Evolutionary conservation across 1,139 yeast genomes (phyloP).

Genomic region (Pichia sp.): DNA sequence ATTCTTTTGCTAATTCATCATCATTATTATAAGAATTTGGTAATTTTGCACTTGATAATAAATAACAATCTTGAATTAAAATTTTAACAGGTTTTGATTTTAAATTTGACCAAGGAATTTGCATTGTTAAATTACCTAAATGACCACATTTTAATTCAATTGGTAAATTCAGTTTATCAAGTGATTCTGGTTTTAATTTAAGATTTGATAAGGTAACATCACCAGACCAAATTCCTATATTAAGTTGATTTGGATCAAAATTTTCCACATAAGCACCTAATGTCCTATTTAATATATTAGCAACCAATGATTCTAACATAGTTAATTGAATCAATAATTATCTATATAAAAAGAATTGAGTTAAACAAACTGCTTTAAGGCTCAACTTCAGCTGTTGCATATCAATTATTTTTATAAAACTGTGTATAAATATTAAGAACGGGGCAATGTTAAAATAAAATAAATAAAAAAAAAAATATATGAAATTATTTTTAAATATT

Average conservation of each 20-base stretch:
- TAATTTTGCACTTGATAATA: slow-evolving; percentile 70
- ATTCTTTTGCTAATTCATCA: slow-evolving; percentile 61
- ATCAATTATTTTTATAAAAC: no score
- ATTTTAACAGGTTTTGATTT: slow-evolving; percentile 91
- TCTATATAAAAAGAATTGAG: background rate
- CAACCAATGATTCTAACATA: slow-evolving; percentile 56
- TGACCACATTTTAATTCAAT: slow-evolving; percentile 88
- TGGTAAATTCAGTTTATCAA: slow-evolving; percentile 81
- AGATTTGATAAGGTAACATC: slow-evolving; percentile 82
- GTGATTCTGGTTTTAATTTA: slow-evolving; percentile 71
- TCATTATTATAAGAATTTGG: slow-evolving; percentile 52
- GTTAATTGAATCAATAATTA: background rate
- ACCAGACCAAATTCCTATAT: slow-evolving; percentile 97
- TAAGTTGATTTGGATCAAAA: slow-evolving; percentile 89
- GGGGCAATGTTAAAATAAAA: no score
- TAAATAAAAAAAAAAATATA: no score
- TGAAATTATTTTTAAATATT: no score
- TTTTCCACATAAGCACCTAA: slow-evolving; percentile 79
- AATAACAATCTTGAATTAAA: slow-evolving; percentile 78
- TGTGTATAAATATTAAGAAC: no score
- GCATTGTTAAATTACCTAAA: slow-evolving; percentile 80
- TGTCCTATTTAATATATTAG: slow-evolving; percentile 46
- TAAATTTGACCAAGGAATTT: slow-evolving; percentile 94
- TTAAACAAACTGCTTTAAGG: background rate
- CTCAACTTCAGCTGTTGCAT: background rate